A percentile compares a stretch with the other conserved stretches of the same genome.
These are phyloP conservation scores for Fraxinus quadrangulata DNA, from an alignment of 257 asterid genomes.

Conservation along the genomic window DNA sequence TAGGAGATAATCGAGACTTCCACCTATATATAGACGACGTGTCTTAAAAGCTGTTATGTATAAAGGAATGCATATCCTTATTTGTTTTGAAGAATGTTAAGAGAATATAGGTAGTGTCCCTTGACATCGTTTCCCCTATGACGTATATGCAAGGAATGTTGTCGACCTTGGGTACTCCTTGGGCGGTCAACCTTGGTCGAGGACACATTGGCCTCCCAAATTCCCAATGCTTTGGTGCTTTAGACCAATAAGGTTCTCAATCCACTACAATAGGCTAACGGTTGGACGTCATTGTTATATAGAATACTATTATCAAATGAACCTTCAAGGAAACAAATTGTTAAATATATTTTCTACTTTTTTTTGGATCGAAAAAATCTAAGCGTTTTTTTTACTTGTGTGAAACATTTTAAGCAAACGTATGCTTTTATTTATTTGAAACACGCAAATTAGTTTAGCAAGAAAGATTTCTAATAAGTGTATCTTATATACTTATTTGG, in stretches of 20 bases:
- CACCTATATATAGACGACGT: background rate
- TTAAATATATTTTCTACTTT: too few relatives aligned
- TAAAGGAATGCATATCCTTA: accelerated
- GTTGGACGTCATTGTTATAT: background rate
- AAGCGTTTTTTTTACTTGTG: too few relatives aligned
- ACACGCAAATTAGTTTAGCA: too few relatives aligned
- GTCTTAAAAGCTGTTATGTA: background rate
- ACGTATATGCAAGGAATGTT: background rate
- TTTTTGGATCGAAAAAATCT: too few relatives aligned
- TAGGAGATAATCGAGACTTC: background rate
- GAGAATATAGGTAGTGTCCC: background rate
- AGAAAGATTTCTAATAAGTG: too few relatives aligned
- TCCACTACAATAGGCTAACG: too few relatives aligned
- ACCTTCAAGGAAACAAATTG: background rate
- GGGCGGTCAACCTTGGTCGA: background rate
- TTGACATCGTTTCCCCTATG: background rate
- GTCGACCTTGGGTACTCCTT: background rate
- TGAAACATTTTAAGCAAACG: too few relatives aligned
- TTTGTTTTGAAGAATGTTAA: background rate
- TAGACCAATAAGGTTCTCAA: too few relatives aligned
- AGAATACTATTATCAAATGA: background rate
- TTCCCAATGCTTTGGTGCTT: background rate
- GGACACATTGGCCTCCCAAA: background rate
- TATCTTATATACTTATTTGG: too few relatives aligned
- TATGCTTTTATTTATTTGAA: too few relatives aligned